Base-by-base conservation (phyloP, 495 filamentous ascomycete genomes). In the Aspergillus sclerotioniger region DNA sequence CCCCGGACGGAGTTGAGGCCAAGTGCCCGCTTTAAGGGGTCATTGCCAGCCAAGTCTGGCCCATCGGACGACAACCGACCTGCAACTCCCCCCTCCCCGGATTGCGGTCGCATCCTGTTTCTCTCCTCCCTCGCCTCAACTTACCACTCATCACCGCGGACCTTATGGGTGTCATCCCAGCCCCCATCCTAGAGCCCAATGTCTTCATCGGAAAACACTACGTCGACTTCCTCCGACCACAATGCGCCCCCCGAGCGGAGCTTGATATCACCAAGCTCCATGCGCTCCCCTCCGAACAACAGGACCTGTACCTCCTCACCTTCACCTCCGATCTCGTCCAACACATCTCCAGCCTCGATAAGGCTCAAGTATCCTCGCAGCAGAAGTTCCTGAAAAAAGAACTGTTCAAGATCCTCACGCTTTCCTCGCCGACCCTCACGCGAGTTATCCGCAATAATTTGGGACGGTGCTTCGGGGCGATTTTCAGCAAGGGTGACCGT, bases 351-450 rank as follows among this genome's bases (percentile, higher is more conserved):
- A 71, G 74, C 17, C 81, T 97, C 29, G 82, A 86, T 54, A 76
- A 83, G 58, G 88, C 95, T 54, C 88, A 89, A 59, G 86, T 91
- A 52, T 92, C 90, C 39, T 83, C 88, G 5, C 87, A 96, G 71
- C 94, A 99, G 70, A 84, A 90, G 63, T 87, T 88, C 68, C 72
- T 99, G 58, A 96, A 95, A 67, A 89, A 87, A 63, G 90, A 98
- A 76, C 79, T 97, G 43, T 87, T 96, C 67, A 88, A 93, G 71
- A 89, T 98, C 67, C 81, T 99, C 61, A 90, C 84, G 58, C 87
- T 99, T n/a, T 67, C 88, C 41, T 83, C 90, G 25, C 94, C 95
- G 21, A 81, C 89, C 16, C 88, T 92, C 41, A 90, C 90, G n/a
- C 79, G 94, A 68, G 89, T 95, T 53, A 87, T 96, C 66, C 85